Evolutionary conservation across 2,329 filamentous ascomycete species (phyloP).

Genomic region (Penicillium sp.): DNA sequence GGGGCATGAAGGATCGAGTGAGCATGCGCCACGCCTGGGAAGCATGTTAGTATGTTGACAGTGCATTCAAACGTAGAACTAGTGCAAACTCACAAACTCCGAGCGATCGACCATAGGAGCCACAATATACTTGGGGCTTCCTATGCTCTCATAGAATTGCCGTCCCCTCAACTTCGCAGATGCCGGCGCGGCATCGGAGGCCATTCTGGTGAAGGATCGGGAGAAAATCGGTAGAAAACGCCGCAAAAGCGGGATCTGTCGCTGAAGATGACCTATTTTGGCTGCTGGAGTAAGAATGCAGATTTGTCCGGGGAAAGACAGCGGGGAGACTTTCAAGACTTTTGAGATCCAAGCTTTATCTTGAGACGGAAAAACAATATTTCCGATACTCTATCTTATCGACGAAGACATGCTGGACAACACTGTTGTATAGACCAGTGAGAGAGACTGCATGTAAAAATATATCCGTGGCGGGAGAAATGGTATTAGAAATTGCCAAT

Average conservation of each 20-base stretch:
- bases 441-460: neutral
- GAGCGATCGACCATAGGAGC: conserved; percentile 99
- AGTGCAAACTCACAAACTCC: conserved; percentile 68
- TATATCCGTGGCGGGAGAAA: neutral
- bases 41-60: conserved; percentile 8
- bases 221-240: conserved; percentile 10
- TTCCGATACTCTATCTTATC: conserved; percentile 29
- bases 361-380: conserved; percentile 21
- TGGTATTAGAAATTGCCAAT: neutral
- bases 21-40: conserved; percentile 89
- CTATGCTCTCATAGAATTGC: conserved; percentile 91
- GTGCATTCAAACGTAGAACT: neutral
- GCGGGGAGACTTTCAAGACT: conserved; percentile 8
- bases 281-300: conserved; percentile 5
- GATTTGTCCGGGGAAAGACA: neutral
- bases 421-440: neutral
- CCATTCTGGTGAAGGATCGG: conserved; percentile 25
- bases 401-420: neutral
- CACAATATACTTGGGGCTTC: conserved; percentile 81
- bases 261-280: conserved; percentile 32
- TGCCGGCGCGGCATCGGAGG: conserved; percentile 16
- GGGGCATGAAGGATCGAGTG: conserved; percentile 80
- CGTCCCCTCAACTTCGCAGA: conserved; percentile 69
- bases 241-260: conserved; percentile 28
- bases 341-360: conserved; percentile 21